Evolutionary conservation across 768 basidiomycete species (phyloP).

Genomic region (Pulveroboletus sp.): DNA sequence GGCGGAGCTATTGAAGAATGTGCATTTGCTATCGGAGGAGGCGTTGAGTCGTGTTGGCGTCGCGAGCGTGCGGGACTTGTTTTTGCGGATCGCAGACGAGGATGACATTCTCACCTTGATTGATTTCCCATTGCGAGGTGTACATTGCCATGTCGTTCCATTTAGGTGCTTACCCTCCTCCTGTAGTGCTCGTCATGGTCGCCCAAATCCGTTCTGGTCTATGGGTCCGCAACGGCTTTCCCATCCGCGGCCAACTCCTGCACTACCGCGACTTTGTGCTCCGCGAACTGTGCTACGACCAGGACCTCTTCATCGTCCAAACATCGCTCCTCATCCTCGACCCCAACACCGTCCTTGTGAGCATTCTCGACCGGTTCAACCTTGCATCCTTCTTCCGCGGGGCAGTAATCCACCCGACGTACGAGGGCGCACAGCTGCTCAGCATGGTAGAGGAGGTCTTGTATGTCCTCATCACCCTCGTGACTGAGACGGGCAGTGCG

Average conservation of each 20-base stretch:
- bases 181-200: slow-evolving; percentile 79
- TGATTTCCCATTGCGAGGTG: slow-evolving; percentile 88
- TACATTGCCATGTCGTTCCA: slow-evolving; percentile 23
- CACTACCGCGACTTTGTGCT: slow-evolving; percentile 97
- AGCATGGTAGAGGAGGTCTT: slow-evolving; percentile 92
- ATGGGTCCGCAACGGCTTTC: slow-evolving; percentile 97
- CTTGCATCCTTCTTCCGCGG: slow-evolving; percentile 83
- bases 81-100: slow-evolving; percentile 60
- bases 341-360: slow-evolving; percentile 76
- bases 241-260: slow-evolving; percentile 89
- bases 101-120: slow-evolving; percentile 71
- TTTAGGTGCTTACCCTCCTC: background rate
- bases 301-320: slow-evolving; percentile 90
- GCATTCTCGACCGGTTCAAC: slow-evolving; percentile 88
- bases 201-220: slow-evolving; percentile 93
- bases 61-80: slow-evolving; percentile 55
- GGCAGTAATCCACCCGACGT: slow-evolving; percentile 47
- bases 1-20: slow-evolving; percentile 84
- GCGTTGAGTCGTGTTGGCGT: slow-evolving; percentile 51
- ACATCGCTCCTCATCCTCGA: slow-evolving; percentile 76
- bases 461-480: slow-evolving; percentile 80
- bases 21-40: slow-evolving; percentile 61
- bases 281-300: slow-evolving; percentile 94
- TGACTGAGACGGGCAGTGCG: slow-evolving; percentile 79
- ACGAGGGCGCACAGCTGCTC: slow-evolving; percentile 68